A percentile compares a stretch with the other conserved stretches of the same genome.
phyloP scores from a whole-genome alignment of 441 rosid species.

The Eruca vesicaria region DNA sequence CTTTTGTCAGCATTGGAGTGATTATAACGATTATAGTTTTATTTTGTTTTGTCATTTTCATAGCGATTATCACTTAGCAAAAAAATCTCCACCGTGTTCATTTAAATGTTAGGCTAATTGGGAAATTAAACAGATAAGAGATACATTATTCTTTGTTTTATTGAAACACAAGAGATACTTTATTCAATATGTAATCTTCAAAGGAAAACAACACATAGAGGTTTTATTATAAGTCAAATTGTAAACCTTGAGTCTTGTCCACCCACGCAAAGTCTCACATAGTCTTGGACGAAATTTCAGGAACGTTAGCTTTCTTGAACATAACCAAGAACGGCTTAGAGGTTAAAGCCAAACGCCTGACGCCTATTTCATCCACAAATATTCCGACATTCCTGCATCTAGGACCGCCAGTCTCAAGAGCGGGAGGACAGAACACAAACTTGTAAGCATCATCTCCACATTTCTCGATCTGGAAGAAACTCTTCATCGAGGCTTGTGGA shows the following conservation, averaged over 20 bases:
- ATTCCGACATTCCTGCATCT: slow-evolving; percentile 49
- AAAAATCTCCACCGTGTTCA: too few species aligned
- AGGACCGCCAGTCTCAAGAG: slow-evolving; percentile 29
- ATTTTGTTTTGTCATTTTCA: too few species aligned
- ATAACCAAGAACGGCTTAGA: slow-evolving; percentile 43
- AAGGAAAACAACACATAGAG: background rate
- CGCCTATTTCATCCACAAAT: slow-evolving; percentile 38
- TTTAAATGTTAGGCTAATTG: too few species aligned
- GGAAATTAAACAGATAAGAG: too few species aligned
- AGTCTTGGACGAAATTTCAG: slow-evolving; percentile 14
- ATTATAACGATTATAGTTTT: background rate
- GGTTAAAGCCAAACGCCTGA: slow-evolving; percentile 48
- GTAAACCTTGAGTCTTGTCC: background rate
- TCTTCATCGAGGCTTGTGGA: slow-evolving; percentile 36
- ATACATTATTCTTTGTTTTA: slow-evolving; percentile 21
- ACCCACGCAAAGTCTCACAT: slow-evolving; percentile 11
- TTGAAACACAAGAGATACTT: background rate
- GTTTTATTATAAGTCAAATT: background rate
- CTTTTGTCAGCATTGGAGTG: background rate
- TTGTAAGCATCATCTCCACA: slow-evolving; percentile 40
- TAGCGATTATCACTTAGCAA: too few species aligned
- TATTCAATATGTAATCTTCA: slow-evolving; percentile 15
- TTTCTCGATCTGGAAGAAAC: slow-evolving; percentile 53
- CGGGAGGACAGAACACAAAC: slow-evolving; percentile 51
- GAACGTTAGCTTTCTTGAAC: slow-evolving; percentile 48